Conservation (phyloP, 345 rosid genomes). For the Anastatica hierochuntica region DNA sequence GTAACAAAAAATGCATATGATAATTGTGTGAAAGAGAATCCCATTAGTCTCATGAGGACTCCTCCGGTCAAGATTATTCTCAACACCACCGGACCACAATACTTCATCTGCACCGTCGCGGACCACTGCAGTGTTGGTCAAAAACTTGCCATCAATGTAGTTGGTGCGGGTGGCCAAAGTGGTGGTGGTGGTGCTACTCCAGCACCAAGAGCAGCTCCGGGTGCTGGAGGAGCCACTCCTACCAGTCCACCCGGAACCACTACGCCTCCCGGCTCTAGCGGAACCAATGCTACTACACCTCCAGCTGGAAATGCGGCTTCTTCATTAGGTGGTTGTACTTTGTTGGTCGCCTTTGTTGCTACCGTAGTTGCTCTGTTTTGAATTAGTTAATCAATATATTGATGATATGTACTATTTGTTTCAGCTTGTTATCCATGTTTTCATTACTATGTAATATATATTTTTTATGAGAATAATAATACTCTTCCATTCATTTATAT, state of each 20-base stretch:
- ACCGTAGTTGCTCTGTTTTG: constrained; percentile 22
- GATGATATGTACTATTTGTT: no score
- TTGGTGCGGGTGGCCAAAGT: no score
- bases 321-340: constrained; percentile 13
- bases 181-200: constrained; percentile 17
- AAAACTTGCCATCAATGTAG: constrained; percentile 34
- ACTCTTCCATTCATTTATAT: no score
- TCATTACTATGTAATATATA: no score
- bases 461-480: no score
- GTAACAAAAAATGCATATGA: constrained; percentile 36
- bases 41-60: constrained; percentile 6
- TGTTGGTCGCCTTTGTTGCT: constrained; percentile 15
- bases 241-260: constrained; percentile 16
- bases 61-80: constrained; percentile 38
- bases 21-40: constrained; percentile 26
- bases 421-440: no score
- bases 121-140: constrained; percentile 42
- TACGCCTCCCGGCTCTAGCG: constrained; percentile 11
- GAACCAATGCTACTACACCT: constrained; percentile 6
- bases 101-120: constrained; percentile 33
- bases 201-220: background rate
- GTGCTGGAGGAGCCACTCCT: background rate
- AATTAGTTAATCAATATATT: background rate
- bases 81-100: constrained; percentile 34
- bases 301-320: constrained; percentile 16